Percentiles rank a stretch among this genome's conserved stretches.
Evolutionary conservation across 164 flowering plant species (phyloP).

Genomic region (Liriodendron chinense): DNA sequence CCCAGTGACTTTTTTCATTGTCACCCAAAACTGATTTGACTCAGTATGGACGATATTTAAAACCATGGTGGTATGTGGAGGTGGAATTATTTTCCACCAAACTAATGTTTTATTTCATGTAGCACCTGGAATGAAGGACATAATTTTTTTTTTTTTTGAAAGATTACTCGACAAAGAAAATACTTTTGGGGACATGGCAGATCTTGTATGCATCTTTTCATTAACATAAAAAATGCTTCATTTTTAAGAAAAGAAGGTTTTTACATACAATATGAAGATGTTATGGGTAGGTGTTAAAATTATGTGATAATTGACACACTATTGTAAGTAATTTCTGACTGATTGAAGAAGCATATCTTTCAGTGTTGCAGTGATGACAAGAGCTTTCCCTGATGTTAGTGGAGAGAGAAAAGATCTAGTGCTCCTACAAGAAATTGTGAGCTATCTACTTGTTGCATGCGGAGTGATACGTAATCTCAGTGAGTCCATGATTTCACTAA

Average conservation of each 20-base stretch:
- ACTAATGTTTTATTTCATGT: no score
- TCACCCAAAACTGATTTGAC: no score
- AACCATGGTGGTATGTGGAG: no score
- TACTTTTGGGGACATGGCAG: slow-evolving; percentile 29
- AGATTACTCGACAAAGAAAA: no score
- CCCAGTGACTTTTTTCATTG: no score
- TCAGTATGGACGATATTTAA: no score
- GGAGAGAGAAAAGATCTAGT: slow-evolving; percentile 37
- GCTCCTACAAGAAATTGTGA: slow-evolving; percentile 75
- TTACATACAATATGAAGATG: not conserved
- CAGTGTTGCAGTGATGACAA: slow-evolving; percentile 99
- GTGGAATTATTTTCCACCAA: no score
- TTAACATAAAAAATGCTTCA: not conserved
- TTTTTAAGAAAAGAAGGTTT: not conserved
- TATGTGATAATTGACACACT: not conserved
- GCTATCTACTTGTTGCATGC: slow-evolving; percentile 89
- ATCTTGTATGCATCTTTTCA: slow-evolving; percentile 70
- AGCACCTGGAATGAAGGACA: no score
- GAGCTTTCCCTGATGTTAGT: slow-evolving; percentile 70
- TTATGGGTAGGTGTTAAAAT: not conserved
- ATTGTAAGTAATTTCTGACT: not conserved
- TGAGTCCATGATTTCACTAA: slow-evolving; percentile 28
- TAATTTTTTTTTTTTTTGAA: no score
- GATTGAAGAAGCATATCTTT: slow-evolving; percentile 1
- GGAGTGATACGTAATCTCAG: slow-evolving; percentile 66